Base-by-base conservation (phyloP, 148 eudicot species). In the Cornus suecica region DNA sequence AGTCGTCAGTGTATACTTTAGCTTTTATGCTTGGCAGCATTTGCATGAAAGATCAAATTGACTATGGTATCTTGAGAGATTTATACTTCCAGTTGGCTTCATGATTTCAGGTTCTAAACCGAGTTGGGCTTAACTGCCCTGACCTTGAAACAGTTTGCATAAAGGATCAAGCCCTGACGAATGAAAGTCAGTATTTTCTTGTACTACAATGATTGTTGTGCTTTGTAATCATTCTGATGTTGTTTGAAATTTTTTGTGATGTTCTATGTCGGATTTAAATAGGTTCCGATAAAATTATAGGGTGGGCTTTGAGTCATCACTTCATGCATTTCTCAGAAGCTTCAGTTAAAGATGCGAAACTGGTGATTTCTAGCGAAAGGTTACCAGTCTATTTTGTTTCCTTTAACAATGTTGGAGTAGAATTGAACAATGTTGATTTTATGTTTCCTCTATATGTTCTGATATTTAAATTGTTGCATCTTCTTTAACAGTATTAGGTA, bases 301-400 rank as follows among this genome's bases (percentile, higher is more conserved):
- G 99, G 24, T 95, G 99, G 99, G 99, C 97, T 77, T 76, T 90
- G 65, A 86, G 92, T 81, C 93, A 91, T 82, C 97, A 93, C 74
- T 87, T 91, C 22, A 95, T 92, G 99, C 81, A 87, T 51, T 48
- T 70, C 71, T 80, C 81, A 77, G 93, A 91, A 75, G 78, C 79
- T 74, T 69, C 83, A 32, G 56, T 75, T n/a, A 82, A 79, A 76
- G 91, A 87, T 77, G 74, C 86, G 20, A 93, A 93, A 82, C 84
- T 91, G 54, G 70, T 76, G 68, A 81, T 95, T 32, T 87, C 92
- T 20, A 76, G 87, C 63, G 94, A 91, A 85, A 95, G 97, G 99
- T 95, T 69, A 23, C 28, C 8, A 52, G 25, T 70, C 31, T 63
- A 45, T 13, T 1, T 27, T 51, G 5, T 22, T 60, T n/a, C 25